These are phyloP conservation scores for Hirsutella minnesotensis DNA, from an alignment of 2,329 filamentous ascomycete genomes.

Conservation along the genomic window DNA sequence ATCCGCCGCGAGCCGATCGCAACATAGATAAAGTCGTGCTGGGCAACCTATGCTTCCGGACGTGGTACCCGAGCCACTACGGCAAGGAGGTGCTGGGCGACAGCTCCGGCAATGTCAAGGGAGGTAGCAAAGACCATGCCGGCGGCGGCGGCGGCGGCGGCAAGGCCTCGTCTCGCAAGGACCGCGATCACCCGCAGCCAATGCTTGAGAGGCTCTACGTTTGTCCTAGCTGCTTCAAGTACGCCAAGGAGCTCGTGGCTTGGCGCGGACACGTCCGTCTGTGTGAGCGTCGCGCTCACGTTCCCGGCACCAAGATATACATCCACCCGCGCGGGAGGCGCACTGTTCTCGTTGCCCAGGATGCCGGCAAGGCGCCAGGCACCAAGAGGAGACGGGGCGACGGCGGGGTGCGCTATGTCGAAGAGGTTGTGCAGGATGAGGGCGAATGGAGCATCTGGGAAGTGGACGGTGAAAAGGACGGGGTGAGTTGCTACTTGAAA, in stretches of 20 bases:
- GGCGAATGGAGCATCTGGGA: slow-evolving; percentile 82
- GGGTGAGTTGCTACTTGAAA: slow-evolving; percentile 47
- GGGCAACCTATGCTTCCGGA: slow-evolving; percentile 71
- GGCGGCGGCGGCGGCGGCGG: slow-evolving; percentile 5
- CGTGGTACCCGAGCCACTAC: slow-evolving; percentile 92
- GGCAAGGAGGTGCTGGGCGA: slow-evolving; percentile 56
- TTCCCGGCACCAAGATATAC: slow-evolving; percentile 67
- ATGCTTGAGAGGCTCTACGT: slow-evolving; percentile 66
- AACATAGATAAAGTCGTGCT: slow-evolving; percentile 83
- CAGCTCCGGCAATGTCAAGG: slow-evolving; percentile 17
- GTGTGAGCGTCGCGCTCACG: slow-evolving; percentile 37
- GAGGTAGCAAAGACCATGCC: not conserved
- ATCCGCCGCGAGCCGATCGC: slow-evolving; percentile 41
- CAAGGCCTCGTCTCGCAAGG: slow-evolving; percentile 18
- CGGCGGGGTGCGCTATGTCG: slow-evolving; percentile 23
- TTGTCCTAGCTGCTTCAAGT: slow-evolving; percentile 90
- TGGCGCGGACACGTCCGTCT: slow-evolving; percentile 47
- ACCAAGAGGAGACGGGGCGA: slow-evolving; percentile 26
- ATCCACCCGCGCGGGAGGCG: slow-evolving; percentile 38
- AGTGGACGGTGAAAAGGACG: slow-evolving; percentile 79
- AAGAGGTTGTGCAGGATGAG: slow-evolving; percentile 40
- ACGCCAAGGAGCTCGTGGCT: slow-evolving; percentile 52
- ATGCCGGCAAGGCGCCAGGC: slow-evolving; percentile 14
- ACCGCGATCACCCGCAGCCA: slow-evolving; percentile 20
- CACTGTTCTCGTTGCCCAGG: slow-evolving; percentile 24